These are phyloP conservation scores for Saturnispora kantuleensis DNA, from an alignment of 805 yeast genomes.

Conservation along the genomic window DNA sequence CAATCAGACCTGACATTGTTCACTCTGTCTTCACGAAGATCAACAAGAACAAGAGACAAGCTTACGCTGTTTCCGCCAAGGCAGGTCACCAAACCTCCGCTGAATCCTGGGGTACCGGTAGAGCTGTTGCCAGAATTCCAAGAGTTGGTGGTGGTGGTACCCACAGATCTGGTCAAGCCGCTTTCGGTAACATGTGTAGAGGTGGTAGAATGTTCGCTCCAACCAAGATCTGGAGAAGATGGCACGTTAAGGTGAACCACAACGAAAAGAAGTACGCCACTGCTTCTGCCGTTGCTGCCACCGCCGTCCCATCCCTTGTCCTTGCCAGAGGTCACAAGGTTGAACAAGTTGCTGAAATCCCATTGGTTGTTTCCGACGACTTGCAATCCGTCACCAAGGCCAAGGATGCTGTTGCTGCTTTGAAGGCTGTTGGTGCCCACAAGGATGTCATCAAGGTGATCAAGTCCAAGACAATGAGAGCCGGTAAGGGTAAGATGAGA, in stretches of 20 bases:
- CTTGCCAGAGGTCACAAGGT: constrained; percentile 99
- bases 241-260: constrained; percentile 99
- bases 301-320: constrained; percentile 96
- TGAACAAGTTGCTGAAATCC: constrained; percentile 96
- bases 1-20: constrained; percentile 99
- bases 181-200: constrained; percentile 99
- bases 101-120: constrained; percentile 99
- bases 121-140: constrained; percentile 99
- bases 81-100: constrained; percentile 99
- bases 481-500: constrained; percentile 99
- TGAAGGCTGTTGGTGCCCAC: constrained; percentile 98
- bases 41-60: constrained; percentile 99
- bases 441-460: constrained; percentile 95
- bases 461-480: constrained; percentile 97
- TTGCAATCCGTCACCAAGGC: constrained; percentile 91
- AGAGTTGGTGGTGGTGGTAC: constrained; percentile 99
- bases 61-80: constrained; percentile 98
- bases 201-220: constrained; percentile 99
- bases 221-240: constrained; percentile 99
- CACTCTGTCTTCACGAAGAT: constrained; percentile 97
- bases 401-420: constrained; percentile 96
- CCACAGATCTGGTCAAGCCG: constrained; percentile 99
- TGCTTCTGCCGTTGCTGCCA: constrained; percentile 98
- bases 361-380: constrained; percentile 91
- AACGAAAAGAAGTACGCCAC: constrained; percentile 99